Base-by-base conservation (phyloP, 306 rosid species). In the Cyclanthera cordifolia region DNA sequence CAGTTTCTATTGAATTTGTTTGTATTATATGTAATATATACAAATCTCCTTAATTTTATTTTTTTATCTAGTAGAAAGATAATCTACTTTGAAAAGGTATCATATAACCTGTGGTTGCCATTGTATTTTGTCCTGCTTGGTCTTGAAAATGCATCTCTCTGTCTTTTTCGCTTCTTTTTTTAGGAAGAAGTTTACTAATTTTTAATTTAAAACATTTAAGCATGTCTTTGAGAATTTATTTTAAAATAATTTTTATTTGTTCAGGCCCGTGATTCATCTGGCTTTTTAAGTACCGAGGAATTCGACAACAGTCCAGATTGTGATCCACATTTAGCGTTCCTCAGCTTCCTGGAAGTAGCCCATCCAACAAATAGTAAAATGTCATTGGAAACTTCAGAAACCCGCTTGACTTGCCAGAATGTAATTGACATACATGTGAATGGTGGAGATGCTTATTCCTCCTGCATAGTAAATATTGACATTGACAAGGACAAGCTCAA, bases 181-280 rank as follows among this genome's bases (percentile, higher is more conserved):
- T 47, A 27, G 77, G 51, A 43, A 53, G 53, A 54, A 54, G 49
- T n/a, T 52, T 60, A 57, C 74, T 58, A 27, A 25, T 14, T 59
- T n/a, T 59, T 56, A 55, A 1, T 56, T 55, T 5, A 6, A 14
- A 30, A 58, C 12, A 16, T 2, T 58, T 58, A n/a, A 28, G 24
- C 17, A 60, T 61, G 8, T 41, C 19, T 37, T 7, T 1, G 47
- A 19, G 51, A 32, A 12, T 69, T 56, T 47, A n/a, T 13, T 11
- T 49, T 56, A 12, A 30, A 30, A 71, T 34, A 67, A 37, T 73
- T 16, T 76, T 43, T 55, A 14, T 78, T 54, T 71, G 57, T 76
- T 79, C 83, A 91, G 97, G 85, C 74, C 60, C 79, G 67, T 84
- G 92, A 92, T 78, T 67, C 85, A 72, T 89, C 72, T 63, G 79